A percentile compares a stretch with the other conserved stretches of the same genome.
Evolutionary conservation across 192 early-diverging fungal species (phyloP).

Genomic region (Entophlyctis luteolus): DNA sequence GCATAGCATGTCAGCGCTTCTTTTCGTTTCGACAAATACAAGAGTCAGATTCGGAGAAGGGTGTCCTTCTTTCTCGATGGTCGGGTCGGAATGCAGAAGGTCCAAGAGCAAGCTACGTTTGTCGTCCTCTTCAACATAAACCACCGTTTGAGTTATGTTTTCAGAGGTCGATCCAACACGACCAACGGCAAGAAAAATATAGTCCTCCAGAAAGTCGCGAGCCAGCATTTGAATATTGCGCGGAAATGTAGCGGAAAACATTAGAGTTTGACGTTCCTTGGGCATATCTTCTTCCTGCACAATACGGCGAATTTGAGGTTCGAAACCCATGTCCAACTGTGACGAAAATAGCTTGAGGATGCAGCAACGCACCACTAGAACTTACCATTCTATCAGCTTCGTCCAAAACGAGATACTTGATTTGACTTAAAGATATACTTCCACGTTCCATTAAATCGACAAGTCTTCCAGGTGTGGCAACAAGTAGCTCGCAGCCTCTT

Average conservation of each 20-base stretch:
- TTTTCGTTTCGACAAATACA: slow-evolving; percentile 97
- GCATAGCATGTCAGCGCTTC: slow-evolving; percentile 84
- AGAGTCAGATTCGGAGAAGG: slow-evolving; percentile 68
- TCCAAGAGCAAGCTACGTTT: slow-evolving; percentile 87
- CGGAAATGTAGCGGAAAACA: slow-evolving; percentile 99
- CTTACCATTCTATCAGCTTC: slow-evolving; percentile 54
- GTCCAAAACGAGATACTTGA: slow-evolving; percentile 66
- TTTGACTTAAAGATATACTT: slow-evolving; percentile 64
- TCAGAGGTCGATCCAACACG: slow-evolving; percentile 91
- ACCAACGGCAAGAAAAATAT: slow-evolving; percentile 82
- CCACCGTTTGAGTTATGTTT: slow-evolving; percentile 91
- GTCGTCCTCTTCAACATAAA: slow-evolving; percentile 91
- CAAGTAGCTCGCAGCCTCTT: slow-evolving; percentile 88
- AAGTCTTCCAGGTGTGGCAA: slow-evolving; percentile 92
- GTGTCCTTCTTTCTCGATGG: slow-evolving; percentile 33
- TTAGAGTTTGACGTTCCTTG: slow-evolving; percentile 76
- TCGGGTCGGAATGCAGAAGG: slow-evolving; percentile 52
- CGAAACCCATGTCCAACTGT: slow-evolving; percentile 94
- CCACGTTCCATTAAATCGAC: slow-evolving; percentile 85
- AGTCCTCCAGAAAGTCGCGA: slow-evolving; percentile 77
- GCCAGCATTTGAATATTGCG: slow-evolving; percentile 86
- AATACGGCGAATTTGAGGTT: slow-evolving; percentile 84
- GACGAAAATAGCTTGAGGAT: slow-evolving; percentile 27
- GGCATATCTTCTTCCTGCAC: slow-evolving; percentile 73
- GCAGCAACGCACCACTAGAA: neutral